Base-by-base conservation (phyloP, 495 filamentous ascomycete species). In the Xylaria bambusicola region DNA sequence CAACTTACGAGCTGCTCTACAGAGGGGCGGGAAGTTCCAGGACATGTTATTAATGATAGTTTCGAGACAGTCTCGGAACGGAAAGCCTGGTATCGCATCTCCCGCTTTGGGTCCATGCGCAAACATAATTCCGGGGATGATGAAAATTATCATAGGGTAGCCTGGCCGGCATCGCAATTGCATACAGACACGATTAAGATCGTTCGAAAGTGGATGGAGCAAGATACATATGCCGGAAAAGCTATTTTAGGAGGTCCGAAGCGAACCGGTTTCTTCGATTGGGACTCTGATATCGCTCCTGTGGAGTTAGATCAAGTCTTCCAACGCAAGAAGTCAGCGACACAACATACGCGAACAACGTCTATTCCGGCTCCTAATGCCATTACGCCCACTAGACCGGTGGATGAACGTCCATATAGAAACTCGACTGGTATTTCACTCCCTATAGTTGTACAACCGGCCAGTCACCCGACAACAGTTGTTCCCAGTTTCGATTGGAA, bases 81-180 rank as follows among this genome's bases (percentile, higher is more conserved):
- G 42, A 86, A 83, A 64, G 77, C 75, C 5, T 87, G 84, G 84
- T 87, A 87, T 60, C 81, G 84, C 23, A 67, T 86, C 6, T 84
- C 84, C 15, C 75, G 83, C 8, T 75, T 74, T 50, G 83, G 81
- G 10, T 82, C 83, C 0, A 80, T 80, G 60, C 71, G 81, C 21
- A 82, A 80, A 49, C 77, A 84, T 56, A 76, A 84, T 50, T 75
- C 65, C 7, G 82, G 76, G 15, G 81, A 83, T 48, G 82, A 84
- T 35, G 81, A 83, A 12, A 80, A 81, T 52, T 87, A 86, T 62
- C 71, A 81, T 38, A 74, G 79, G 3, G 76, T 85, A 15, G 72
- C 72, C 15, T 87, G 84, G 84, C 57, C 67, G 20, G 71, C 77
- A 6, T 85, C 83, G 2, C 71, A 76, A 18, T 64, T 84, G 12